Evolutionary conservation across 2,329 filamentous ascomycete species (phyloP), one percentile per base, ranked within the genome.

Genomic region (Xylaria hypoxylon): DNA sequence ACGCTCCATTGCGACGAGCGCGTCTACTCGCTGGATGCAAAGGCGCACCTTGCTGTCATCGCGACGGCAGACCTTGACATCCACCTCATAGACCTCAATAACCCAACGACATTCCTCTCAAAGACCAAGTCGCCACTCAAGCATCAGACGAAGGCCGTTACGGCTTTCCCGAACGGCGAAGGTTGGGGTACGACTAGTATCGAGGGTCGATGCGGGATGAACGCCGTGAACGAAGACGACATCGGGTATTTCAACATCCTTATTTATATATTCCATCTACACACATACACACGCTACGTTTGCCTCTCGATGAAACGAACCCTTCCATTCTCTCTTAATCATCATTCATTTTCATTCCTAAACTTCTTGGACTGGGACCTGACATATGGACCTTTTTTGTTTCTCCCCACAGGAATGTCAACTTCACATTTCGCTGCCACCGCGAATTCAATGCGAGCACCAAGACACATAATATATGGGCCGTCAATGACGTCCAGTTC

Each of bases 1-100:
- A 77, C 78, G 17, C 68, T 87, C 24, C 75, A 80, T 28, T 85
- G 83, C 71, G 78, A 81, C 70, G 85, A 87, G 67, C 83, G 85
- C 61, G 79, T 87, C 59, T 80, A 78, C 64, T 58, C 75, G 52
- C 77, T 80, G 73, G 79, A 79, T 68, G 58, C 76, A 2, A 71
- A 69, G 52, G 70, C 68, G 33, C 26, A 58, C n/a, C 65, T 77
- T 10, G 73, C 80, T 28, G 74, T 75, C 63, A 65, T 75, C 42
- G 77, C 71, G 22, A 78, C 77, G 2, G 78, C 79, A n/a, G 75
- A 72, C 22, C 68, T 69, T 22, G 52, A 69, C 1, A 50, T 80
- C 10, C 76, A 78, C 50, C 71, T 79, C 24, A 69, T 79, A 59
- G 71, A 79, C 63, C 73, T 80, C n/a, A 63, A 52, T 40, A 72